Evolutionary conservation across 2,329 filamentous ascomycete genomes (phyloP), one percentile per base, ranked within the genome.

Genomic region (Blastomyces percursus): DNA sequence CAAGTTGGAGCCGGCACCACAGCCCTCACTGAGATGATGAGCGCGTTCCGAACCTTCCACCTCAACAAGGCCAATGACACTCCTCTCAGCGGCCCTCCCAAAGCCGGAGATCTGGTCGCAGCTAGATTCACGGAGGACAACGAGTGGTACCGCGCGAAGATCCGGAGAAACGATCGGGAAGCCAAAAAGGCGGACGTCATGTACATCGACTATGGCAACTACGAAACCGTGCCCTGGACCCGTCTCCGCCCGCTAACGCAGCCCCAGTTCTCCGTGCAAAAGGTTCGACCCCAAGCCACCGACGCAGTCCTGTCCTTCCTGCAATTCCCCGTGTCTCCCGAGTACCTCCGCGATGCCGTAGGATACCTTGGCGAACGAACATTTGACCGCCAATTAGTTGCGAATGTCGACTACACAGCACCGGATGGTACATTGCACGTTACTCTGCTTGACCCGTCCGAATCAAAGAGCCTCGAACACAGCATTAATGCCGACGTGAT

Each of bases 131-230:
- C 86, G 7, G 87, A 86, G 60, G 94, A 99, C 72, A 85, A 87
- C 64, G 86, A 94, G 69, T 99, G 93, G 93, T 99, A 99, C 80
- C 90, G 94, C 65, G 94, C 90, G 40, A 88, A 87, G 65, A 86
- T 99, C 65, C 88, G 92, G 65, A 86, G 92, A 73, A 96, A 97
- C 76, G 94, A 99, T 78, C 91, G 94, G 65, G 84, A 92, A 9
- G 87, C 87, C 71, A 91, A 94, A 82, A 86, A 89, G 69, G 88
- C 91, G 30, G 94, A 99, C 76, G 88, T 99, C 32, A 79, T 95
- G 55, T 99, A 96, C 77, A 85, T 99, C 66, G 94, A 99, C 79
- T 99, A 95, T 76, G 94, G 94, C 70, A 99, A 99, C 82, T 88
- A 85, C 62, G 94, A 99, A 77, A 88, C 86, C 72, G 81, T 96